Evolutionary conservation across 352 stramenopile genomes (phyloP).

Genomic region (Pythium biforme): DNA sequence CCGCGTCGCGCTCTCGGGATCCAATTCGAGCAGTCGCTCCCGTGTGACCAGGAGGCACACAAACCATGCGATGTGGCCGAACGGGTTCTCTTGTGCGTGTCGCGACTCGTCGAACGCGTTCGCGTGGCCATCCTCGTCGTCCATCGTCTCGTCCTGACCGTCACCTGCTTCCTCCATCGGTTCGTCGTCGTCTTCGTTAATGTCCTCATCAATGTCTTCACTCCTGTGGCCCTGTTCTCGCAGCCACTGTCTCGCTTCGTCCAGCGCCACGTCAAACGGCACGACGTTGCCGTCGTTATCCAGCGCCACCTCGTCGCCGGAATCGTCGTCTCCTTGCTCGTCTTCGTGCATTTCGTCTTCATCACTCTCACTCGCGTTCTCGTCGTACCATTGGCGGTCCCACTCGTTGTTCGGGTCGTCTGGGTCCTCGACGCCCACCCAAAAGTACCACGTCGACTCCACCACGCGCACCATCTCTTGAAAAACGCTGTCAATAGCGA

Average conservation of each 20-base stretch:
- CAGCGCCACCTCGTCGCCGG: neutral
- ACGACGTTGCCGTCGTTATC: slow-evolving; percentile 6
- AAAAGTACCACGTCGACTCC: neutral
- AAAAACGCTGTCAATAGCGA: neutral
- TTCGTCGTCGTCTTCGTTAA: neutral
- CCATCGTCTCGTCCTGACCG: neutral
- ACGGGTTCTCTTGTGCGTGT: neutral
- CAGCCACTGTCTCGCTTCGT: neutral
- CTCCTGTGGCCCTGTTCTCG: neutral
- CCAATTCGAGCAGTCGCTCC: neutral
- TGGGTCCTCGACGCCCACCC: neutral
- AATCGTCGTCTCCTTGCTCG: neutral
- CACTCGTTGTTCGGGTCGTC: neutral
- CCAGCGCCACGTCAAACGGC: neutral
- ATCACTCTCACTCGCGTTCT: neutral
- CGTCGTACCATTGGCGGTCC: neutral
- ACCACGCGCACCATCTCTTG: neutral
- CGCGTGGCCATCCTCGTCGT: neutral
- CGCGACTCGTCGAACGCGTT: neutral
- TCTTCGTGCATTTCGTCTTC: neutral
- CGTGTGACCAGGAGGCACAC: neutral
- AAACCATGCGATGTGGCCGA: slow-evolving; percentile 3
- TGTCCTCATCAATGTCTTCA: neutral
- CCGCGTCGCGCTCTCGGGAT: neutral
- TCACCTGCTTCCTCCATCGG: neutral